Evolutionary conservation across 805 yeast species (phyloP).

Genomic region (Saccharomycopsis sp.): DNA sequence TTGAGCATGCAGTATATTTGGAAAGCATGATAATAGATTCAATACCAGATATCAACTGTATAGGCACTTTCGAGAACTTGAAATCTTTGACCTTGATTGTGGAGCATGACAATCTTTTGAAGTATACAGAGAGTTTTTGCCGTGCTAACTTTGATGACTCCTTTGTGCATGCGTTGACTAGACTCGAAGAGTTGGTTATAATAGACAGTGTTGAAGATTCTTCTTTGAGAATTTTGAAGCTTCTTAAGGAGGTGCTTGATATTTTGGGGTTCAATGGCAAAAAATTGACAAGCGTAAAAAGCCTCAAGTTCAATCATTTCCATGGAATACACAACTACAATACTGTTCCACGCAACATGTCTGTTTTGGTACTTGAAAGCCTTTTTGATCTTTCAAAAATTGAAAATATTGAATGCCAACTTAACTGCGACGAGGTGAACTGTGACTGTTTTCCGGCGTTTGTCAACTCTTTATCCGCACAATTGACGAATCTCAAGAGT

Average conservation of each 20-base stretch:
- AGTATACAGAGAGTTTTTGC: constrained; percentile 26
- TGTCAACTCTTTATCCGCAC: constrained; percentile 26
- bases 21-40: constrained; percentile 21
- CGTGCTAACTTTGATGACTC: constrained; percentile 2
- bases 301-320: constrained; percentile 35
- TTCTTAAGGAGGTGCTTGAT: constrained; percentile 22
- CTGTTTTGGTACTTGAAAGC: constrained; percentile 26
- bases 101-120: constrained; percentile 29
- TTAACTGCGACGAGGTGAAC: constrained; percentile 43
- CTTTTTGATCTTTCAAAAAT: constrained; percentile 28
- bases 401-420: constrained; percentile 38
- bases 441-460: constrained; percentile 41
- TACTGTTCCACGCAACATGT: constrained; percentile 28
- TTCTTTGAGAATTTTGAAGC: constrained; percentile 30
- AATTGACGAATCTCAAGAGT: constrained; percentile 23
- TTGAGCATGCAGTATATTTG: constrained; percentile 13
- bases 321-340: constrained; percentile 39
- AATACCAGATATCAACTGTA: constrained; percentile 1
- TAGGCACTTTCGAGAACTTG: constrained; percentile 11
- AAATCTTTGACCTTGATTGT: constrained; percentile 28
- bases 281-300: constrained; percentile 23
- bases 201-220: constrained; percentile 31
- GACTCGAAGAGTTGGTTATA: constrained; percentile 25
- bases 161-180: constrained; percentile 1
- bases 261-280: not conserved